Base-by-base conservation (phyloP, 345 rosid species). In the Populus nigra region DNA sequence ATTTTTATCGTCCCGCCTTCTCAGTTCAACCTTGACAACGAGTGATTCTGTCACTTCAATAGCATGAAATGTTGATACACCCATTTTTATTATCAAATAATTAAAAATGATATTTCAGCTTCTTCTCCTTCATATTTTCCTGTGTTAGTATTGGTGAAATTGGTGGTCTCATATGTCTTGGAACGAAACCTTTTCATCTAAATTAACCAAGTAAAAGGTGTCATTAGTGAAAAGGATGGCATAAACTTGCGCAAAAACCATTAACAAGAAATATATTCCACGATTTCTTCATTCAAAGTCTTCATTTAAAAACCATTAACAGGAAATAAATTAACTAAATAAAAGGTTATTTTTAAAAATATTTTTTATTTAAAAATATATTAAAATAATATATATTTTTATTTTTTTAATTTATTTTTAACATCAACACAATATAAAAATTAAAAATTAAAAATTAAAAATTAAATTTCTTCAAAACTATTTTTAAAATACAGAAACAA, bases 1-100 rank as follows among this genome's bases (percentile, higher is more conserved):
- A 8, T n/a, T 23, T 23, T 25, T 38, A n/a, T 11, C 35, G 31
- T 29, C 76, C 81, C 73, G 78, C 81, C 76, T 74, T 74, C 74
- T 1, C 4, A 11, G 63, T 74, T 77, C 78, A 81, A 81, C 67
- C 61, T 76, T 35, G 2, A 27, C 23, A 20, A 35, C 36, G 29
- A 23, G 29, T 10, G 5, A 9, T n/a, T 9, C 1, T 57, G 63
- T 59, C 63, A n/a, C 63, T 3, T n/a, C 63, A 10, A 9, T 10
- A n/a, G 29, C 29, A n/a, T 3, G 29, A 9, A n/a, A 9, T 23
- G 15, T 57, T 9, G 27, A 57, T 18, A 5, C 57, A 6, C 23
- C 1, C 23, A 8, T 9, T 57, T n/a, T n/a, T 1, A 0, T 8
- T 8, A 59, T 10, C 15, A 10, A 59, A n/a, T n/a, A 57, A 57